A percentile compares a stretch with the other conserved stretches of the same genome.
Conservation (phyloP, 2,329 filamentous ascomycete genomes). For the Hypoxylon sp. region DNA sequence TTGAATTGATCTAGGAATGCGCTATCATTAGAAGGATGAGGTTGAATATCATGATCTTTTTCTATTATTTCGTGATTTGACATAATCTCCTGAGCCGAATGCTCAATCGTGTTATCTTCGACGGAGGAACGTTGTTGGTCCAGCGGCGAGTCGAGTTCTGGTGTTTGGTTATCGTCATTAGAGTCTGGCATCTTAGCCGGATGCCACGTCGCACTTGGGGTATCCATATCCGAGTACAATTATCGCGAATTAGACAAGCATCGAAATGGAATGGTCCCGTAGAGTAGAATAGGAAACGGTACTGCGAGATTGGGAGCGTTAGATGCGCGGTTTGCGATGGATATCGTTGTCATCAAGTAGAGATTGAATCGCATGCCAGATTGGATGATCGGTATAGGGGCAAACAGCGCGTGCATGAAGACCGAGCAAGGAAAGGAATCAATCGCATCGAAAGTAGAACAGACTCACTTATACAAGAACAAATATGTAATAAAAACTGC, state of each 20-base stretch:
- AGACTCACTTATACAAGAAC: slow-evolving; percentile 50
- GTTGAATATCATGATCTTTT: slow-evolving; percentile 28
- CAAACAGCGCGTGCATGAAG: slow-evolving; percentile 31
- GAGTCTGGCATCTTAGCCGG: slow-evolving; percentile 65
- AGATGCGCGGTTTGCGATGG: slow-evolving; percentile 32
- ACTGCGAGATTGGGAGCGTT: slow-evolving; percentile 36
- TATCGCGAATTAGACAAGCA: slow-evolving; percentile 51
- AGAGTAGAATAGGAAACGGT: slow-evolving; percentile 41
- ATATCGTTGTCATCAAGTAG: slow-evolving; percentile 25
- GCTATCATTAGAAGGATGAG: slow-evolving; percentile 37
- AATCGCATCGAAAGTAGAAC: slow-evolving; percentile 23
- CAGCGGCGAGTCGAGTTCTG: slow-evolving; percentile 30
- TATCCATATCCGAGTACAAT: slow-evolving; percentile 59
- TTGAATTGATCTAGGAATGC: slow-evolving; percentile 46
- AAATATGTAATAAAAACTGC: slow-evolving; percentile 35
- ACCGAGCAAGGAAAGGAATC: slow-evolving; percentile 14
- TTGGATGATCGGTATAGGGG: slow-evolving; percentile 26
- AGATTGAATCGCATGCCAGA: slow-evolving; percentile 36
- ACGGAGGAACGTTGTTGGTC: slow-evolving; percentile 21
- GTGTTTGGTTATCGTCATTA: slow-evolving; percentile 39
- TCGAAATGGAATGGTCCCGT: slow-evolving; percentile 42
- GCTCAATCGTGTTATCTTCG: slow-evolving; percentile 26
- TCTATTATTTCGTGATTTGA: slow-evolving; percentile 32
- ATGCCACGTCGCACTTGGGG: slow-evolving; percentile 62
- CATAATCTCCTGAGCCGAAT: slow-evolving; percentile 28